Evolutionary conservation across 371 early-diverging fungal genomes (phyloP).

Genomic region (Lichtheimia corymbifera): DNA sequence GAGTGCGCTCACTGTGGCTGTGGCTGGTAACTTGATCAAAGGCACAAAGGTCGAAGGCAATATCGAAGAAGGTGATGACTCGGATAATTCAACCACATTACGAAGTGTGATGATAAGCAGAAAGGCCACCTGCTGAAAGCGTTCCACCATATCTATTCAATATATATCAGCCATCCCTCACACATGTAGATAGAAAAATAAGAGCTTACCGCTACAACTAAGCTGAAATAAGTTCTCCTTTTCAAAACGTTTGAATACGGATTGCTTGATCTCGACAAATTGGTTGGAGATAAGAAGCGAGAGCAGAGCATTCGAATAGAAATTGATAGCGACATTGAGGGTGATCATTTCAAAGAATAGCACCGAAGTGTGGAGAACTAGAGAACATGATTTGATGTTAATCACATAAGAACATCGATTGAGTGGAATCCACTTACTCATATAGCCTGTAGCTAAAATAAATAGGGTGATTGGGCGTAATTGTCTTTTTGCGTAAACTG

Average conservation of each 20-base stretch:
- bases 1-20: constrained; percentile 59
- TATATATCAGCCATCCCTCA: neutral
- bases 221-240: constrained; percentile 95
- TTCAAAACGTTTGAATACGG: constrained; percentile 96
- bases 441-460: constrained; percentile 77
- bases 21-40: constrained; percentile 56
- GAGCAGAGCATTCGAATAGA: constrained; percentile 89
- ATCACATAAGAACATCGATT: neutral
- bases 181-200: neutral
- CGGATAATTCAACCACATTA: constrained; percentile 88
- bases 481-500: constrained; percentile 48
- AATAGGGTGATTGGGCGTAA: constrained; percentile 64
- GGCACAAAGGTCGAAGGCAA: constrained; percentile 66
- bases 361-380: constrained; percentile 81
- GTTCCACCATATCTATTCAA: constrained; percentile 86
- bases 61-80: constrained; percentile 65
- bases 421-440: constrained; percentile 45
- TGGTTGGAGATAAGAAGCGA: constrained; percentile 94
- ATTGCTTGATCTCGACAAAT: constrained; percentile 97
- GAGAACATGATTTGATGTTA: no score
- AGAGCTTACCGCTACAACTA: constrained; percentile 75
- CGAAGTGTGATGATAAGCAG: constrained; percentile 85
- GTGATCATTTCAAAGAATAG: constrained; percentile 96
- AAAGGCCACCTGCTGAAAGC: constrained; percentile 89
- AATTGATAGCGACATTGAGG: constrained; percentile 94